Percentiles rank a stretch among this genome's conserved stretches.
Conservation (phyloP, 78 protist species). For the Dictyostelium citrinum region DNA sequence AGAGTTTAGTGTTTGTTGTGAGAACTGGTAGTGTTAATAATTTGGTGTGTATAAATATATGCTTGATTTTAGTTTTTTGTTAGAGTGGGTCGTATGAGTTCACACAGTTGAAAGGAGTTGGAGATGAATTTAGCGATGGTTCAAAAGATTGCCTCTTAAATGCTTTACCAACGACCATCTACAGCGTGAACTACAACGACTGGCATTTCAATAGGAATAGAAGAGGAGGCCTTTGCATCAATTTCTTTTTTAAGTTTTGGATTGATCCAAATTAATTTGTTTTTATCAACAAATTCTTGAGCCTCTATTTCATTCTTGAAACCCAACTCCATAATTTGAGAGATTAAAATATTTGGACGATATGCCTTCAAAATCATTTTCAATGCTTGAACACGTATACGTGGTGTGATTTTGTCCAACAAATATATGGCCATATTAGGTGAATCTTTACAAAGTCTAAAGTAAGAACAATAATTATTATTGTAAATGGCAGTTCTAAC, state of each 20-base stretch:
- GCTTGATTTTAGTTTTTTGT: too few relatives aligned
- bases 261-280: slow-evolving; percentile 18
- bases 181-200: background rate
- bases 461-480: slow-evolving; percentile 39
- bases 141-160: background rate
- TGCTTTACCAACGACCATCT: slow-evolving; percentile 18
- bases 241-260: slow-evolving; percentile 38
- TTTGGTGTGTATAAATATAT: background rate
- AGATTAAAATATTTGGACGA: slow-evolving; percentile 27
- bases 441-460: slow-evolving; percentile 16
- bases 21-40: background rate
- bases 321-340: slow-evolving; percentile 32
- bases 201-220: slow-evolving; percentile 13
- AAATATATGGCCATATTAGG: slow-evolving; percentile 63
- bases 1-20: background rate
- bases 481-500: slow-evolving; percentile 36
- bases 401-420: slow-evolving; percentile 49
- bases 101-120: background rate
- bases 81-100: too few relatives aligned
- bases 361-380: slow-evolving; percentile 39
- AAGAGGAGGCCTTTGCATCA: slow-evolving; percentile 34
- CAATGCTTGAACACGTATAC: slow-evolving; percentile 61
- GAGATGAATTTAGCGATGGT: background rate
- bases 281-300: slow-evolving; percentile 36
- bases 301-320: slow-evolving; percentile 40